Evolutionary conservation across 1,284 basidiomycete species (phyloP).

Genomic region (Vanrija sp.): DNA sequence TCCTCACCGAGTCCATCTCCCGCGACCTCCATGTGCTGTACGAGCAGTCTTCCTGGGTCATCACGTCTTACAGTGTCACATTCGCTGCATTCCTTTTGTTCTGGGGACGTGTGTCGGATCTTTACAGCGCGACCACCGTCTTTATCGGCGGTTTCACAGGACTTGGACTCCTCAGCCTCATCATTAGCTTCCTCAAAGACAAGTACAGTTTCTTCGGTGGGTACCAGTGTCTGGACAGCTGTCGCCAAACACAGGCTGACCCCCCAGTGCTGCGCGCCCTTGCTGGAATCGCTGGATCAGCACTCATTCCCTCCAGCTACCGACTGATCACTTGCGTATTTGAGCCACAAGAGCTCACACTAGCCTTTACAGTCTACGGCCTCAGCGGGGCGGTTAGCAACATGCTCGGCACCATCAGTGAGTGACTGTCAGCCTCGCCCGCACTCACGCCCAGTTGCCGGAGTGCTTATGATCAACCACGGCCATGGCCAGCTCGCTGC

Average conservation of each 20-base stretch:
- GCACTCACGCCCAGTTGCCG: constrained; percentile 21
- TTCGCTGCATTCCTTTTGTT: constrained; percentile 40
- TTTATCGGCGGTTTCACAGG: constrained; percentile 32
- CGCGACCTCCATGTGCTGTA: constrained; percentile 14
- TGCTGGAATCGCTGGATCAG: constrained; percentile 30
- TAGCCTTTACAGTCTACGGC: constrained; percentile 41
- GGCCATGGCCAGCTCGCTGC: constrained; percentile 38
- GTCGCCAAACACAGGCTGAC: too few species aligned
- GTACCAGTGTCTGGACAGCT: too few species aligned
- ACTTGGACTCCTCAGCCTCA: constrained; percentile 28
- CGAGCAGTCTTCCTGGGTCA: constrained; percentile 16
- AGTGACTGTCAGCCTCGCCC: too few species aligned
- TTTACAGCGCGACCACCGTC: constrained; percentile 35
- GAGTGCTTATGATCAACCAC: constrained; percentile 44
- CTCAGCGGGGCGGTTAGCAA: constrained; percentile 46
- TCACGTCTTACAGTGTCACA: constrained; percentile 38
- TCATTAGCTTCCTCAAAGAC: constrained; percentile 35
- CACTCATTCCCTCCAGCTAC: constrained; percentile 40
- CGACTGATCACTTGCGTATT: constrained; percentile 42
- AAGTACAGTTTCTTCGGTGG: constrained; percentile 28
- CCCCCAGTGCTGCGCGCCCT: constrained; percentile 26
- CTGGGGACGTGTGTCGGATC: constrained; percentile 39
- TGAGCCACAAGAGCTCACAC: constrained; percentile 28
- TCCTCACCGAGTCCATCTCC: constrained; percentile 16
- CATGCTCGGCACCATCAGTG: constrained; percentile 31